phyloP scores from a whole-genome alignment of 352 stramenopile species.

The Globisporangium spiculum region DNA sequence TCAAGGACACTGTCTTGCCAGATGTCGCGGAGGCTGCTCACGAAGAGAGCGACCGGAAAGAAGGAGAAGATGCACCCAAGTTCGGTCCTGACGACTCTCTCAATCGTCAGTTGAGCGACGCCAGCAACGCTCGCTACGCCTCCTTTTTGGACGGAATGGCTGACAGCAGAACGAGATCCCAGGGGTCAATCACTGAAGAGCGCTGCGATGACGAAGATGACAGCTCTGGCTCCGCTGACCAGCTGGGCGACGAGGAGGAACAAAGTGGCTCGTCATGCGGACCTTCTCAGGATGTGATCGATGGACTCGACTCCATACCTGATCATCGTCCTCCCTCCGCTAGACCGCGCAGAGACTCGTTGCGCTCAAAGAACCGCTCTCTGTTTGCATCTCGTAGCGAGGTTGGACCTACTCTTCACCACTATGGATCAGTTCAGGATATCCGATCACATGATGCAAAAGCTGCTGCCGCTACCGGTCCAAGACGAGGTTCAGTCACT shows the following conservation, averaged over 20 bases:
- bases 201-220: not conserved
- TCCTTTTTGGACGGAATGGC: constrained; percentile 2
- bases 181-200: constrained; percentile 6
- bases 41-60: constrained; percentile 7
- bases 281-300: not conserved
- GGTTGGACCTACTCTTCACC: not conserved
- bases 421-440: not conserved
- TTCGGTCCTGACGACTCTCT: not conserved
- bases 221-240: not conserved
- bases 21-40: constrained; percentile 1
- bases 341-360: not conserved
- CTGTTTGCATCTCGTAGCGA: not conserved
- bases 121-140: not conserved
- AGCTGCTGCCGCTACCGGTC: not conserved
- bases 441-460: not conserved
- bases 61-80: not conserved
- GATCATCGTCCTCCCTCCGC: not conserved
- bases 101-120: not conserved
- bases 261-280: constrained; percentile 16
- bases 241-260: constrained; percentile 22
- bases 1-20: constrained; percentile 10
- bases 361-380: not conserved
- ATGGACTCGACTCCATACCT: not conserved
- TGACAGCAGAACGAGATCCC: not conserved
- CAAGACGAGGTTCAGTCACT: constrained; percentile 12